Conservation (phyloP, 176 grass and related monocot species). For the Hordeum vulgare region MorexV3_pseudomolecules_assembly NC_058523.1:523534583-523535082, state of each 20-base stretch:
- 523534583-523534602: slow-evolving; percentile 63
- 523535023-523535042: not conserved
- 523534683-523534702: not conserved
- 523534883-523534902: slow-evolving; percentile 89
- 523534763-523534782: slow-evolving; percentile 37
- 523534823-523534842: slow-evolving; percentile 25
- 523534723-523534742: slow-evolving; percentile 10
- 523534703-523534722: slow-evolving; percentile 21
- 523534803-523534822: slow-evolving; percentile 15
- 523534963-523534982: slow-evolving; percentile 61
- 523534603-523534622: slow-evolving; percentile 21
- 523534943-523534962: slow-evolving; percentile 92
- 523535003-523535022: slow-evolving; percentile 21
- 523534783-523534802: slow-evolving; percentile 19
- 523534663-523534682: not conserved
- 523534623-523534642: slow-evolving; percentile 21
- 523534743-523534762: slow-evolving; percentile 21
- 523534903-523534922: slow-evolving; percentile 64
- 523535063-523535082: not conserved
- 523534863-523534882: slow-evolving; percentile 85
- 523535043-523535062: no score
- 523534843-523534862: slow-evolving; percentile 40
- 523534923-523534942: slow-evolving; percentile 85
- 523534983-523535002: not conserved
- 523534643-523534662: slow-evolving; percentile 19